Evolutionary conservation across 2,329 filamentous ascomycete genomes (phyloP).

Genomic region (Fusarium sp.): DNA sequence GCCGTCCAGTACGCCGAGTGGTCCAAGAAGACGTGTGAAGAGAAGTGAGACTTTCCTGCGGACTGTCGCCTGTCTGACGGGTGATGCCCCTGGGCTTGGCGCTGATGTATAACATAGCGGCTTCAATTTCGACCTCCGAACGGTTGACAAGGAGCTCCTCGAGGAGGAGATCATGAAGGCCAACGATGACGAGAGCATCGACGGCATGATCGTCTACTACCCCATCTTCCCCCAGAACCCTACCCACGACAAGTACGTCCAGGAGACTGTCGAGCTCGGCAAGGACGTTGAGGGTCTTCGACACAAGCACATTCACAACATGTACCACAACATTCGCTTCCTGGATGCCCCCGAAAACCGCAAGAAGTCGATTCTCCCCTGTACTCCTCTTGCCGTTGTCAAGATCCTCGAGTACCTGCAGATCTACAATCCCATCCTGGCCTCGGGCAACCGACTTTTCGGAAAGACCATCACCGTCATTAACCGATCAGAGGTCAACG

Average conservation of each 20-base stretch:
- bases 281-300: slow-evolving; percentile 98
- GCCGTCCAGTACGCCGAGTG: slow-evolving; percentile 95
- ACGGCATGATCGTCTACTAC: slow-evolving; percentile 98
- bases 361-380: slow-evolving; percentile 93
- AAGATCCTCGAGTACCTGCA: slow-evolving; percentile 97
- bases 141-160: slow-evolving; percentile 86
- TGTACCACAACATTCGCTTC: slow-evolving; percentile 99
- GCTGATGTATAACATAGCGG: slow-evolving; percentile 67
- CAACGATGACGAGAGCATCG: slow-evolving; percentile 81
- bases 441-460: slow-evolving; percentile 91
- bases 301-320: slow-evolving; percentile 96
- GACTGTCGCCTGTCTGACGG: slow-evolving; percentile 34
- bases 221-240: slow-evolving; percentile 88
- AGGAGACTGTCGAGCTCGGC: slow-evolving; percentile 88
- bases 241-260: slow-evolving; percentile 91
- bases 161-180: slow-evolving; percentile 90
- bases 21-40: slow-evolving; percentile 95
- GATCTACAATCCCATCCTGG: slow-evolving; percentile 95
- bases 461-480: slow-evolving; percentile 96
- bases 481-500: slow-evolving; percentile 96
- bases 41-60: slow-evolving; percentile 77
- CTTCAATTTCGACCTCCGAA: slow-evolving; percentile 88
- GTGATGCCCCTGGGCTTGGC: slow-evolving; percentile 33
- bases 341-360: slow-evolving; percentile 81
- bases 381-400: slow-evolving; percentile 94